Evolutionary conservation across 2,329 filamentous ascomycete genomes (phyloP).

Genomic region (Botryotinia narcissicola): DNA sequence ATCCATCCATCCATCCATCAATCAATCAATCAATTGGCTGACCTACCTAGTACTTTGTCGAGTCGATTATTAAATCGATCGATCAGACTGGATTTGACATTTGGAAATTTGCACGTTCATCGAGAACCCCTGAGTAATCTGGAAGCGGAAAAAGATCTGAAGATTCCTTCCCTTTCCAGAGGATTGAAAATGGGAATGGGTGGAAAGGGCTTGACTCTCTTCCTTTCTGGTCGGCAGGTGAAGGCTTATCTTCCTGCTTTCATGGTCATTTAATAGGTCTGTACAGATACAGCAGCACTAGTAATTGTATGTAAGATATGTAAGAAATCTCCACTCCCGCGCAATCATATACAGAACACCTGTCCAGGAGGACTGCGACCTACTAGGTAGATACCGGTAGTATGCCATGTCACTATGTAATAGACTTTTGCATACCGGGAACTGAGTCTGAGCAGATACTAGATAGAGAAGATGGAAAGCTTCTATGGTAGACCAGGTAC

Average conservation of each 20-base stretch:
- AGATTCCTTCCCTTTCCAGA: background rate
- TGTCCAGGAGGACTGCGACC: too few species aligned
- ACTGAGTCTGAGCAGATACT: too few species aligned
- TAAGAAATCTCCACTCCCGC: background rate
- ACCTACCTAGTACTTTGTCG: too few species aligned
- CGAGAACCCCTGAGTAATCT: background rate
- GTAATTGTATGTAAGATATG: background rate
- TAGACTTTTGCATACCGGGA: too few species aligned
- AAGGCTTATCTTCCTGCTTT: background rate
- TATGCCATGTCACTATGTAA: too few species aligned
- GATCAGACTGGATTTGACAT: background rate
- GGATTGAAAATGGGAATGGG: background rate
- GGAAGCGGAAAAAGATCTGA: background rate
- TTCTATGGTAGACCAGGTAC: too few species aligned
- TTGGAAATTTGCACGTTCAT: background rate
- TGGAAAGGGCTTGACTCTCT: background rate
- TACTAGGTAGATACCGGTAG: too few species aligned
- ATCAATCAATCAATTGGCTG: background rate
- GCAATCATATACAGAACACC: background rate
- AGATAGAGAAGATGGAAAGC: too few species aligned
- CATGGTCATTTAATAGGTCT: background rate
- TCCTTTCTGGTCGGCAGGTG: background rate
- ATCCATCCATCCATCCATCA: background rate
- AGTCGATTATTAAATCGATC: background rate
- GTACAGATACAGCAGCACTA: too few species aligned